Evolutionary conservation across 768 basidiomycete species (phyloP).

Genomic region (Leccinellum rugosiceps): DNA sequence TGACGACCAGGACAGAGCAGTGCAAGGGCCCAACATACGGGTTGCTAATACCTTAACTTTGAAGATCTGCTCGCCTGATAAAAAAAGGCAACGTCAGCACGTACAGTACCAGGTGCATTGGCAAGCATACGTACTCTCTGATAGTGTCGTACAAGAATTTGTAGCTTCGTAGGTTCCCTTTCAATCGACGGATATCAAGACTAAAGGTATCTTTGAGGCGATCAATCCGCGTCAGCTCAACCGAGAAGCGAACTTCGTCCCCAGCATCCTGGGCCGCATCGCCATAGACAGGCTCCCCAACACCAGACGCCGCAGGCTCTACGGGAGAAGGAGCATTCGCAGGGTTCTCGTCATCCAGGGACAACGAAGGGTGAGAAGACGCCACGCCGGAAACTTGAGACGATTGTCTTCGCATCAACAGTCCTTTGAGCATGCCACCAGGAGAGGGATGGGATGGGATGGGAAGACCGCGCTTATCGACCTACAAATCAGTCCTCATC

Average conservation of each 20-base stretch:
- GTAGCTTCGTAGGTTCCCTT: slow-evolving; percentile 91
- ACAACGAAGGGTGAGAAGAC: slow-evolving; percentile 42
- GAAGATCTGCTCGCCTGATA: slow-evolving; percentile 36
- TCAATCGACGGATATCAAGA: slow-evolving; percentile 87
- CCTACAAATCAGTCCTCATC: slow-evolving; percentile 41
- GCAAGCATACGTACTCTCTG: slow-evolving; percentile 62
- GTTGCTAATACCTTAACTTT: slow-evolving; percentile 32
- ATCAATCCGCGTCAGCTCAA: slow-evolving; percentile 89
- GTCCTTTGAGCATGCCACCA: slow-evolving; percentile 77
- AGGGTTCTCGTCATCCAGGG: slow-evolving; percentile 44
- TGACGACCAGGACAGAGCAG: neutral
- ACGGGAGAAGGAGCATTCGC: slow-evolving; percentile 22
- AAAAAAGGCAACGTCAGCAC: slow-evolving; percentile 9
- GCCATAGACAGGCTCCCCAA: slow-evolving; percentile 69
- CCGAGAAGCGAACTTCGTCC: slow-evolving; percentile 94
- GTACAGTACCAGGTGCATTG: slow-evolving; percentile 6
- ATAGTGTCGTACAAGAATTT: slow-evolving; percentile 88
- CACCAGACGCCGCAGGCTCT: slow-evolving; percentile 36
- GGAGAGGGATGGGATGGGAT: slow-evolving; percentile 74
- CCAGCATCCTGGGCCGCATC: slow-evolving; percentile 78
- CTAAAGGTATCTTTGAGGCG: slow-evolving; percentile 88
- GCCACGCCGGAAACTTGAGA: slow-evolving; percentile 60
- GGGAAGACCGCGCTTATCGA: slow-evolving; percentile 87
- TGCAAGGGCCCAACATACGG: slow-evolving; percentile 9
- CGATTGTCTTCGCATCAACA: slow-evolving; percentile 87